Percentiles rank a stretch among this genome's conserved stretches.
Evolutionary conservation across 176 grass and related monocot genomes (phyloP).

Genomic region (Avena atlantica): DNA sequence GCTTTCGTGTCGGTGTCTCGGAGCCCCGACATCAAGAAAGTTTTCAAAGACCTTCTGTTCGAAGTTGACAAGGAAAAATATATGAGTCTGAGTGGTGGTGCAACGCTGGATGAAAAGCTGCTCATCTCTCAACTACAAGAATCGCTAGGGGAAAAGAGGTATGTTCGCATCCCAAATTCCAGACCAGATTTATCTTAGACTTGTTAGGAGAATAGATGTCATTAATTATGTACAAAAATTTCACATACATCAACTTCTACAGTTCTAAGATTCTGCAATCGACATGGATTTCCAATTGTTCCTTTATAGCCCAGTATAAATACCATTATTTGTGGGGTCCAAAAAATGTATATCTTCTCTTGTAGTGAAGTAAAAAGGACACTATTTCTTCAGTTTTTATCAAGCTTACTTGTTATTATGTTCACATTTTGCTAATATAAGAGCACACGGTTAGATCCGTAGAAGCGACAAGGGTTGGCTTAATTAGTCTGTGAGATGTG

Average conservation of each 20-base stretch:
- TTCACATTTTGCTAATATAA: no score
- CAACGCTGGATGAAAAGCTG: neutral
- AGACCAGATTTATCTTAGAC: no score
- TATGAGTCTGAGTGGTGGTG: neutral
- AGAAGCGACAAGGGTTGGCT: no score
- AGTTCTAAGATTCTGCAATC: neutral
- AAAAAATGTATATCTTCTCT: no score
- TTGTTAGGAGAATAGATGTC: neutral
- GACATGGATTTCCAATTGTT: neutral
- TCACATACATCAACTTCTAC: neutral
- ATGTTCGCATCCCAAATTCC: neutral
- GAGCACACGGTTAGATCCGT: no score
- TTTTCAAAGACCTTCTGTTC: neutral
- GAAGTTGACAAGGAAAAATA: neutral
- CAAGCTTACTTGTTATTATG: no score
- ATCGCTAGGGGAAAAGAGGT: neutral
- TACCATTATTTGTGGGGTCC: neutral
- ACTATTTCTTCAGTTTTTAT: no score
- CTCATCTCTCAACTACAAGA: neutral
- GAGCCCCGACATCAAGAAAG: neutral
- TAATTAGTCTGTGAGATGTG: no score
- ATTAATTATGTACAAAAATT: neutral
- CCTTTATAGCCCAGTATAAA: neutral
- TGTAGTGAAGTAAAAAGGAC: no score
- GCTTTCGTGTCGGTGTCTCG: neutral